These are phyloP conservation scores for Aspergillus kassunensis DNA, from an alignment of 495 filamentous ascomycete species.

Conservation along the genomic window DNA sequence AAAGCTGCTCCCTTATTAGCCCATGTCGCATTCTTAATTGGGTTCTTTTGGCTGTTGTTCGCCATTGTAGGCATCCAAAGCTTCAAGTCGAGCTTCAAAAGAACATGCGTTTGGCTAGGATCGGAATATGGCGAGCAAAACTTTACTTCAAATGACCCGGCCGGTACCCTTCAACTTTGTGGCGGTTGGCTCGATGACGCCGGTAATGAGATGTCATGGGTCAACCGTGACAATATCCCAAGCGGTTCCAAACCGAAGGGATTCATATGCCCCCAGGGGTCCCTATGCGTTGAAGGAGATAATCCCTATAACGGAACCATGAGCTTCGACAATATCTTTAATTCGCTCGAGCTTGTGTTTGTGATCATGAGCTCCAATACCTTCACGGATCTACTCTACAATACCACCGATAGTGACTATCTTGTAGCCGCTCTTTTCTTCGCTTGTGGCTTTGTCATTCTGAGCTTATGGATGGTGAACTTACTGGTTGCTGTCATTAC, in stretches of 20 bases:
- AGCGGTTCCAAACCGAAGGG: conserved; percentile 63
- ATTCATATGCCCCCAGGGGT: conserved; percentile 82
- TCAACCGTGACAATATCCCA: conserved; percentile 42
- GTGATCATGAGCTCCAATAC: conserved; percentile 98
- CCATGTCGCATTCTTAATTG: conserved; percentile 91
- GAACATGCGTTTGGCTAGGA: conserved; percentile 84
- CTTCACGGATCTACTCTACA: conserved; percentile 90
- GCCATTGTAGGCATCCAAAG: conserved; percentile 95
- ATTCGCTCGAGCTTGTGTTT: conserved; percentile 94
- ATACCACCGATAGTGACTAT: conserved; percentile 86
- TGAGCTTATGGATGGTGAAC: conserved; percentile 96
- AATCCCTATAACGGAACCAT: conserved; percentile 86
- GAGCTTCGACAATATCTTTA: conserved; percentile 90
- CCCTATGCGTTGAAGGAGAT: conserved; percentile 69
- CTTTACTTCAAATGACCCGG: conserved; percentile 43
- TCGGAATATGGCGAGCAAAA: conserved; percentile 32
- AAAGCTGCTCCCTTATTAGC: conserved; percentile 92
- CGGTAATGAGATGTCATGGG: conserved; percentile 60
- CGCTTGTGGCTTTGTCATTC: conserved; percentile 79
- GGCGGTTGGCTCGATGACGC: conserved; percentile 68
- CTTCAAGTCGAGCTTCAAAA: conserved; percentile 90
- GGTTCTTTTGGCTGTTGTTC: conserved; percentile 98
- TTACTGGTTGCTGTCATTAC: conserved; percentile 98
- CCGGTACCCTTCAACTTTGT: conserved; percentile 69
- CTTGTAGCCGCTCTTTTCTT: conserved; percentile 82